Evolutionary conservation across 1,284 basidiomycete species (phyloP), one percentile per base, ranked within the genome.

Genomic region (Melampsora larici-populina): DNA sequence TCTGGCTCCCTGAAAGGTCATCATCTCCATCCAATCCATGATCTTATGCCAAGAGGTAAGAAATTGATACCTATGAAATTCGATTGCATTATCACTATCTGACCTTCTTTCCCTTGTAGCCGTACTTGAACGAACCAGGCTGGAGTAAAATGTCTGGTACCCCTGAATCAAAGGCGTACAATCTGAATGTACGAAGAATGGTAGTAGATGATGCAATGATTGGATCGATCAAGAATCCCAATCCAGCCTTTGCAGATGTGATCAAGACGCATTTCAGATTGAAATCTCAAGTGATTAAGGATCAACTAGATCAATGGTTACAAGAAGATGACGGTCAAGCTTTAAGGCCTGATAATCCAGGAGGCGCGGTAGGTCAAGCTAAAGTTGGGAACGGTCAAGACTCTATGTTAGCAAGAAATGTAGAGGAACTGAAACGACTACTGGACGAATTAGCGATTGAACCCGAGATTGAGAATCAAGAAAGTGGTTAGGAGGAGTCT

Each of bases 21-120:
- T 93, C 62, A 91, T 96, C 63, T 94, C 92, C n/a, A 94, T 95
- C 63, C 93, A 95, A 85, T 92, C 91, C 7, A 91, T 96, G 90
- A 94, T 95, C 31, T 17, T 79, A 36, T 36, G 66, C 40, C 24
- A 33, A 24, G 64, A 66, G 26, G 63, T 60, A n/a, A n/a, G 55
- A 11, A 6, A 24, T n/a, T 11, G 55, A 60, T 24, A n/a, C 29
- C n/a, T 24, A 24, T 60, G 29, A 24, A 24, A 60, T n/a, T n/a
- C 24, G 8, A 31, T 9, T n/a, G n/a, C 29, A 24, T n/a, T n/a
- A 8, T 80, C 85, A 94, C 36, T 77, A 79, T 46, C 21, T n/a
- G 67, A 31, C 26, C 11, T 26, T 63, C 29, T 48, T 49, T 11
- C 15, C 43, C 79, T 92, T 94, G 15, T 92, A 94, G 81, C 92